phyloP scores from a whole-genome alignment of 768 basidiomycete species.

The Mycena polygramma region DNA sequence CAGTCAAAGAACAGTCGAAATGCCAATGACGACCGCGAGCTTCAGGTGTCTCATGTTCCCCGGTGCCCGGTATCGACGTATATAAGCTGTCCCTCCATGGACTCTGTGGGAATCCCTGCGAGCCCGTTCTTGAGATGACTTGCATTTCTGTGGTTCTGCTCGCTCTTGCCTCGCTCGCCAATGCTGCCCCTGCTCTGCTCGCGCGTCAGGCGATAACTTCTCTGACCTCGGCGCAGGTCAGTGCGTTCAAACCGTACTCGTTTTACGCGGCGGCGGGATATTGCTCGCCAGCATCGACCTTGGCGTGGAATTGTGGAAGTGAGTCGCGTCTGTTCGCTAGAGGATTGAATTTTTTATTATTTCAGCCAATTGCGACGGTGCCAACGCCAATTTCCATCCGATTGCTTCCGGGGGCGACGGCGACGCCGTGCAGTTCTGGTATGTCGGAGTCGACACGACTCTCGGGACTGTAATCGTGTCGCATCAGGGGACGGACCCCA shows the following conservation, averaged over 20 bases:
- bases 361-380: slow-evolving; percentile 56
- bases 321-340: slow-evolving; percentile 23
- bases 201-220: slow-evolving; percentile 55
- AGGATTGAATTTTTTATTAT: not conserved
- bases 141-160: slow-evolving; percentile 25
- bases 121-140: slow-evolving; percentile 18
- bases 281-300: slow-evolving; percentile 57
- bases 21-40: not conserved
- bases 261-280: slow-evolving; percentile 65
- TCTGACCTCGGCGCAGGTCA: slow-evolving; percentile 56
- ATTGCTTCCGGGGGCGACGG: slow-evolving; percentile 66
- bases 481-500: slow-evolving; percentile 52
- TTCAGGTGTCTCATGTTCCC: not conserved
- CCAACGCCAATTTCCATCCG: slow-evolving; percentile 62
- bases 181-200: slow-evolving; percentile 42
- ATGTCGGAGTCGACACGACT: slow-evolving; percentile 56
- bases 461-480: slow-evolving; percentile 53
- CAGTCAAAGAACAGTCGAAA: not conserved
- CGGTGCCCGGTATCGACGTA: not conserved
- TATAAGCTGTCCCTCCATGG: slow-evolving; percentile 1
- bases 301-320: slow-evolving; percentile 69
- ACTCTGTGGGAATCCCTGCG: not conserved
- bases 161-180: slow-evolving; percentile 34
- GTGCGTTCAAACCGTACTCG: slow-evolving; percentile 61
- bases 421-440: slow-evolving; percentile 57